Conservation (phyloP, 495 filamentous ascomycete genomes). For the Hyaloscypha bicolor region DNA sequence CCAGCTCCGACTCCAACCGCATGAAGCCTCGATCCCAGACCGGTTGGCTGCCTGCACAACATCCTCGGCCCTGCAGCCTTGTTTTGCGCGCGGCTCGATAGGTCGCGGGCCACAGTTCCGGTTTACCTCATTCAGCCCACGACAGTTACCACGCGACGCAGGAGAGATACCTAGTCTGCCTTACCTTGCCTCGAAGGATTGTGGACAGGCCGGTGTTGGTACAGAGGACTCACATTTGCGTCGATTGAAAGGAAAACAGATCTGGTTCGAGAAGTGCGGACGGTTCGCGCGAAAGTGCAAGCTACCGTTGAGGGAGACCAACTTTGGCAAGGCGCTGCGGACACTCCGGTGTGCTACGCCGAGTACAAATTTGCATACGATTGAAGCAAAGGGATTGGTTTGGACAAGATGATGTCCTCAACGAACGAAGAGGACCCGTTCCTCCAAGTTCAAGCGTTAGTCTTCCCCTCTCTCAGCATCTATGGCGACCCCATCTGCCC, state of each 20-base stretch:
- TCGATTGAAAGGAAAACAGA: too few relatives aligned
- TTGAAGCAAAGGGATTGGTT: neutral
- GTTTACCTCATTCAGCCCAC: neutral
- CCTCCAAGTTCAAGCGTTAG: slow-evolving; percentile 88
- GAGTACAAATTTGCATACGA: neutral
- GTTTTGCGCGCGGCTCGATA: neutral
- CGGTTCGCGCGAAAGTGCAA: neutral
- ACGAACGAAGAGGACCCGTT: slow-evolving; percentile 84
- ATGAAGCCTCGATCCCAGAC: neutral
- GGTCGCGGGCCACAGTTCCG: neutral
- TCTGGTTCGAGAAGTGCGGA: too few relatives aligned
- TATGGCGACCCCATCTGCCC: too few relatives aligned
- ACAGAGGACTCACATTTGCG: too few relatives aligned
- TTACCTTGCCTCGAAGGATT: neutral
- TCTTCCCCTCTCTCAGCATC: slow-evolving; percentile 9
- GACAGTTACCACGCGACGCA: neutral
- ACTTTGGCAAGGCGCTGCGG: too few relatives aligned
- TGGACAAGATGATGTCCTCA: slow-evolving; percentile 67
- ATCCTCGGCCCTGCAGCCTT: slow-evolving; percentile 7
- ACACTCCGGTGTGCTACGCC: too few relatives aligned
- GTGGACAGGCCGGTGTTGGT: neutral
- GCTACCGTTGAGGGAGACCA: neutral
- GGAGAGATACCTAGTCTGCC: neutral
- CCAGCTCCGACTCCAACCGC: neutral
- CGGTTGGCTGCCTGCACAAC: neutral